These are phyloP conservation scores for Datura wrightii DNA, from an alignment of 257 asterid genomes.

Conservation along the genomic window DNA sequence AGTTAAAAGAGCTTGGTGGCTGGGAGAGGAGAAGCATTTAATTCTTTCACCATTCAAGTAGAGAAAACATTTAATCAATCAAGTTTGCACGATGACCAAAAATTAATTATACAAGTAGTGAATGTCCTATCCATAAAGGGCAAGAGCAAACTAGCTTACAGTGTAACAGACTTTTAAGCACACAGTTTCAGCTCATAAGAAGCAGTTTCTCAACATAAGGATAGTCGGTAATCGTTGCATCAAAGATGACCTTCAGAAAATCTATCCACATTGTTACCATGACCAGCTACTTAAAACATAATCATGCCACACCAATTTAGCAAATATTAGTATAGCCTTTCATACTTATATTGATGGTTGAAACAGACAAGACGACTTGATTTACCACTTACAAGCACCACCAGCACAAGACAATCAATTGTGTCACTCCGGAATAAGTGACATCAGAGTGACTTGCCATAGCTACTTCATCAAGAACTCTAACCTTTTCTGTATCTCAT, in stretches of 20 bases:
- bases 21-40: constrained; percentile 8
- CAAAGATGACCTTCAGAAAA: neutral
- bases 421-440: neutral
- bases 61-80: constrained; percentile 22
- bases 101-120: neutral
- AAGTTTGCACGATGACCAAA: neutral
- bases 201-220: constrained; percentile 28
- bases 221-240: neutral
- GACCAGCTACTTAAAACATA: neutral
- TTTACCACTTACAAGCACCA: neutral
- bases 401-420: neutral
- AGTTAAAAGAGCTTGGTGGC: constrained; percentile 7
- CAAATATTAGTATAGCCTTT: neutral
- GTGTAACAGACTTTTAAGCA: neutral
- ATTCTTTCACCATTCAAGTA: constrained; percentile 9
- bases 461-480: constrained; percentile 22
- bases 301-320: neutral
- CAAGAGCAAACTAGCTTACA: constrained; percentile 1
- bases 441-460: constrained; percentile 2
- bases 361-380: constrained; percentile 3
- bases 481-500: neutral
- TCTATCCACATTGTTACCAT: neutral
- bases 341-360: neutral
- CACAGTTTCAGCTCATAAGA: neutral
- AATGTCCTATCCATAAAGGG: constrained; percentile 20